These are phyloP conservation scores for Aureobasidium melanogenum DNA, from an alignment of 2,329 filamentous ascomycete species.

Conservation along the genomic window DNA sequence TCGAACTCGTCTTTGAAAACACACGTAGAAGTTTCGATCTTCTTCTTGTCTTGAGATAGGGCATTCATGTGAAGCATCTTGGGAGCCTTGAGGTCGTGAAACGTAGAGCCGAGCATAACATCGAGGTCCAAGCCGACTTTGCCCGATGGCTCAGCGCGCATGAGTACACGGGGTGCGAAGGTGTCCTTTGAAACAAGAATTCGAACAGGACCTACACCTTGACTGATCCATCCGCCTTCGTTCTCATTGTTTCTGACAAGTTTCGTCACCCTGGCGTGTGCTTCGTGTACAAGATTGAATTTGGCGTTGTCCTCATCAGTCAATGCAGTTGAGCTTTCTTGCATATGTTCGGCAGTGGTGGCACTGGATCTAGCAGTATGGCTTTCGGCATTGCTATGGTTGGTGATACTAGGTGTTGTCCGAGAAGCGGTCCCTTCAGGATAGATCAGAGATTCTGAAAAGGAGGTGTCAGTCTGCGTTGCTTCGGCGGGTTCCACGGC, in stretches of 20 bases:
- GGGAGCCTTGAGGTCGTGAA: slow-evolving; percentile 31
- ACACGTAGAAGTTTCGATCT: slow-evolving; percentile 61
- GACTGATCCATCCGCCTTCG: slow-evolving; percentile 24
- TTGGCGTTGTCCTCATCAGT: slow-evolving; percentile 46
- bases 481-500: not conserved
- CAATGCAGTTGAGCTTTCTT: no score
- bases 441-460: slow-evolving; percentile 23
- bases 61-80: slow-evolving; percentile 41
- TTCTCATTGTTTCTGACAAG: slow-evolving; percentile 39
- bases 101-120: slow-evolving; percentile 50
- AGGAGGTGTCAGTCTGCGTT: slow-evolving; percentile 14
- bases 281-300: slow-evolving; percentile 61
- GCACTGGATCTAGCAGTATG: no score
- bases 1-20: slow-evolving; percentile 53
- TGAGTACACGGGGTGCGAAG: slow-evolving; percentile 57
- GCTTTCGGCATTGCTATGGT: no score
- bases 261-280: slow-evolving; percentile 57
- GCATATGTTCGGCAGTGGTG: no score
- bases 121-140: slow-evolving; percentile 63
- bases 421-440: slow-evolving; percentile 32
- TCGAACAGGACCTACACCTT: slow-evolving; percentile 40
- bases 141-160: slow-evolving; percentile 65
- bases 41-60: slow-evolving; percentile 47
- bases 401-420: slow-evolving; percentile 35
- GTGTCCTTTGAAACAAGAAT: slow-evolving; percentile 65